Evolutionary conservation across 148 eudicot genomes (phyloP).

Genomic region (Cornus kousa): DNA sequence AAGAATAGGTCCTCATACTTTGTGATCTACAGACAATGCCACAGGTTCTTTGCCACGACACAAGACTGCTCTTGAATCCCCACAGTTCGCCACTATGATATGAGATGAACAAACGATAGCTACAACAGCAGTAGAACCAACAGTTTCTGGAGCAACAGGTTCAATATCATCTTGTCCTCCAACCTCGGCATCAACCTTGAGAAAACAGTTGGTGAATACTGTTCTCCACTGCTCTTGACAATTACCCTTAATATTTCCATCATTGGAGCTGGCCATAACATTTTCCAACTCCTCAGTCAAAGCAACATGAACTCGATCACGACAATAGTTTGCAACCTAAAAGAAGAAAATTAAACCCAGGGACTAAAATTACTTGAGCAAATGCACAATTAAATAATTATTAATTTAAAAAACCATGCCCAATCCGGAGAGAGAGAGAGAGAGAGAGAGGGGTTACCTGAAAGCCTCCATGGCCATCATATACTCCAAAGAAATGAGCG

Average conservation of each 20-base stretch:
- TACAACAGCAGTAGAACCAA: slow-evolving; percentile 59
- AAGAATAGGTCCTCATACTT: slow-evolving; percentile 24
- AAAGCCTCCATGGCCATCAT: slow-evolving; percentile 66
- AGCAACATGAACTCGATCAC: slow-evolving; percentile 45
- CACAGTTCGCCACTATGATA: slow-evolving; percentile 57
- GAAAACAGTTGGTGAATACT: slow-evolving; percentile 41
- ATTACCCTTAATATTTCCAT: slow-evolving; percentile 17
- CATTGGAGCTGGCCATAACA: slow-evolving; percentile 19
- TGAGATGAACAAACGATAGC: slow-evolving; percentile 56
- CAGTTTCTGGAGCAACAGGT: slow-evolving; percentile 58
- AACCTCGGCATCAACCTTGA: slow-evolving; percentile 50
- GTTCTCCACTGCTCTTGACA: slow-evolving; percentile 45
- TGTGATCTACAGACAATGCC: slow-evolving; percentile 57
- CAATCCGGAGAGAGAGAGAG: neutral
- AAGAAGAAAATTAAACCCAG: slow-evolving; percentile 5
- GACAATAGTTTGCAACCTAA: slow-evolving; percentile 57
- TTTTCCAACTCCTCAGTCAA: slow-evolving; percentile 43
- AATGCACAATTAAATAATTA: neutral
- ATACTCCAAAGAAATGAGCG: slow-evolving; percentile 57
- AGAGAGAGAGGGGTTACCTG: slow-evolving; percentile 34
- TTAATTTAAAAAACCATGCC: neutral
- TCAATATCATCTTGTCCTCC: slow-evolving; percentile 33
- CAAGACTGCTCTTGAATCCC: slow-evolving; percentile 56
- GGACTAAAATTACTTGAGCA: neutral
- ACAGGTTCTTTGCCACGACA: slow-evolving; percentile 55